Evolutionary conservation across 257 asterid genomes (phyloP), one percentile per base, ranked within the genome.

Genomic region (Cruciata laevipes): DNA sequence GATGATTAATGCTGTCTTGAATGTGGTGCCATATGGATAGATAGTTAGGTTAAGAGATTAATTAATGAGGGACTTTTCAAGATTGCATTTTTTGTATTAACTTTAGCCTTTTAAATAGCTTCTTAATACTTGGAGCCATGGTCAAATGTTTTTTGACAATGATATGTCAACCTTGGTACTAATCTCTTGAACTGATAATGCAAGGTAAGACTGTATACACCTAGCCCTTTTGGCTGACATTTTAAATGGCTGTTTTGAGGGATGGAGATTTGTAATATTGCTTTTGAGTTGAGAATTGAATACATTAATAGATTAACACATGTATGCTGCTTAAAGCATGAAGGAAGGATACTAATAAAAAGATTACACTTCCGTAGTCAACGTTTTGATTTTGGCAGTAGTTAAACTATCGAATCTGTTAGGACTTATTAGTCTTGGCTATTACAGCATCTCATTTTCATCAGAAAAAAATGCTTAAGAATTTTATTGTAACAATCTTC

Each of bases 31-130:
- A 49, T 7, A 47, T 21, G 20, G 14, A 3, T n/a, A 64, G 16
- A 16, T 47, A 3, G 55, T 16, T 16, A 14, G 14, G 51, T 12
- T 11, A 3, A 12, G 2, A 42, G 17, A 42, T 65, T 23, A 10
- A 65, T 30, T 30, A 14, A 27, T 30, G 20, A 20, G 35, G 13
- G 32, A 21, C 0, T 25, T 47, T 42, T 65, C 40, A 25, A 44
- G 59, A 44, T 65, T 65, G 69, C 69, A 25, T 66, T 30, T 47
- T 47, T 47, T 47, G 20, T 42, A 14, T 47, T 47, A 42, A 18
- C 5, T 9, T 14, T 47, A 47, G 53, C 20, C 4, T 47, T 16
- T 16, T 17, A 4, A 17, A 47, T 47, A 16, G 55, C 21, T 47
- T 47, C 55, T 4, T 42, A 42, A 13, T 42, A 42, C 51, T 42